Percentiles rank a stretch among this genome's conserved stretches.
These are phyloP conservation scores for Poteriospumella lacustris DNA, from an alignment of 108 stramenopile species.

Conservation along the genomic window DNA sequence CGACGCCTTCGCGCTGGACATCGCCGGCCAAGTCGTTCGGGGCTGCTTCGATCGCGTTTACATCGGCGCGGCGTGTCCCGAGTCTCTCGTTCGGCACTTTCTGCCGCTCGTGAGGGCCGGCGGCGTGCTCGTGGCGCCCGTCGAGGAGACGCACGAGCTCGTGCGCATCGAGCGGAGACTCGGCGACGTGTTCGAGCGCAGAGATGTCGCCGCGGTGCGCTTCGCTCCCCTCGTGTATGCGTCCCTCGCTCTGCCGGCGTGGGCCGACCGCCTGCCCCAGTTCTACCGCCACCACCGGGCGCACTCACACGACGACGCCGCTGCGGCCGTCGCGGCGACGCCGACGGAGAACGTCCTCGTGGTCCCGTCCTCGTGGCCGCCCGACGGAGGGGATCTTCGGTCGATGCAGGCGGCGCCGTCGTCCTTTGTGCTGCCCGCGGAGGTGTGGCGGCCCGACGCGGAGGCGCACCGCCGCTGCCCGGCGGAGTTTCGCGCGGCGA, in stretches of 20 bases:
- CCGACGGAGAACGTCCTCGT: neutral
- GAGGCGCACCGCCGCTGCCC: neutral
- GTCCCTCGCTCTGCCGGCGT: too few species aligned
- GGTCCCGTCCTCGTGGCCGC: neutral
- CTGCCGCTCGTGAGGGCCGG: constrained; percentile 28
- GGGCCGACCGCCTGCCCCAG: too few species aligned
- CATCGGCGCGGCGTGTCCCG: constrained; percentile 36
- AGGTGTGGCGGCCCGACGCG: neutral
- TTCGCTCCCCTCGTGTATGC: neutral
- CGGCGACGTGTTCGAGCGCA: neutral
- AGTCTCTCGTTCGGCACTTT: constrained; percentile 25
- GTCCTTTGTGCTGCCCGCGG: neutral
- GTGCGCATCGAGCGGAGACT: neutral
- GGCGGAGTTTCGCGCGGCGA: too few species aligned
- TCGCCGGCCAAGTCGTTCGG: too few species aligned
- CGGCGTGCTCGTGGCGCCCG: constrained; percentile 42
- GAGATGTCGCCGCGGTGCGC: neutral
- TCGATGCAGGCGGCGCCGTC: neutral
- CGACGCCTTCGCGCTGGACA: constrained; percentile 20
- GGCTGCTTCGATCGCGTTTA: constrained; percentile 34
- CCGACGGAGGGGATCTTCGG: neutral
- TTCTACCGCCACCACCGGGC: neutral
- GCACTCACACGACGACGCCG: neutral
- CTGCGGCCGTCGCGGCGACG: neutral
- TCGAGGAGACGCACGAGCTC: constrained; percentile 12